Evolutionary conservation across 2,329 filamentous ascomycete species (phyloP).

Genomic region (Huntiella decipiens): DNA sequence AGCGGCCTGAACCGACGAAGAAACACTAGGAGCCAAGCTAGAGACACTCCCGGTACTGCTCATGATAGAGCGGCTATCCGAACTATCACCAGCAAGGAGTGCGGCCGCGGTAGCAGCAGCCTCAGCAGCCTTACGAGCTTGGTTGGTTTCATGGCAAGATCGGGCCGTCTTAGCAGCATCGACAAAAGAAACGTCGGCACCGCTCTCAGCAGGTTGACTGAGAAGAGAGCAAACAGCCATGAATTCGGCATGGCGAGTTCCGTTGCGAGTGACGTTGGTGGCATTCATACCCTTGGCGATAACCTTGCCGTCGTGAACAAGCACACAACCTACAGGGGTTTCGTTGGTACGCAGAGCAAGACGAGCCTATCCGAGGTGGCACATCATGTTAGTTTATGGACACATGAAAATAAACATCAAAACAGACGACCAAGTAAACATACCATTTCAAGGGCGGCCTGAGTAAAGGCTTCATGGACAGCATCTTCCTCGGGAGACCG

Average conservation of each 20-base stretch:
- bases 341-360: slow-evolving; percentile 72
- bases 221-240: slow-evolving; percentile 52
- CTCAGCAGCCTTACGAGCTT: slow-evolving; percentile 15
- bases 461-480: slow-evolving; percentile 48
- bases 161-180: slow-evolving; percentile 13
- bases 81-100: slow-evolving; percentile 4
- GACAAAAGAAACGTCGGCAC: slow-evolving; percentile 8
- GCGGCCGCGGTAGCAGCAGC: slow-evolving; percentile 22
- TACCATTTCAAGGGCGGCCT: slow-evolving; percentile 74
- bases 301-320: slow-evolving; percentile 60
- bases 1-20: slow-evolving; percentile 8
- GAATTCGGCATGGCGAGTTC: slow-evolving; percentile 89
- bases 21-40: slow-evolving; percentile 8
- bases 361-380: slow-evolving; percentile 41
- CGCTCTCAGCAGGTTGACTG: slow-evolving; percentile 16
- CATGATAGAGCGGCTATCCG: slow-evolving; percentile 7
- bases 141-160: slow-evolving; percentile 12
- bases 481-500: slow-evolving; percentile 19
- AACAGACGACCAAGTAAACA: slow-evolving; percentile 14
- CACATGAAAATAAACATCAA: background rate
- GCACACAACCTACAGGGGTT: slow-evolving; percentile 89
- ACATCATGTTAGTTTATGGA: slow-evolving; percentile 12
- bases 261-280: slow-evolving; percentile 77
- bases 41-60: slow-evolving; percentile 6
- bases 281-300: slow-evolving; percentile 93